Evolutionary conservation across 2,329 filamentous ascomycete species (phyloP).

Genomic region (Colletotrichum aenigma): DNA sequence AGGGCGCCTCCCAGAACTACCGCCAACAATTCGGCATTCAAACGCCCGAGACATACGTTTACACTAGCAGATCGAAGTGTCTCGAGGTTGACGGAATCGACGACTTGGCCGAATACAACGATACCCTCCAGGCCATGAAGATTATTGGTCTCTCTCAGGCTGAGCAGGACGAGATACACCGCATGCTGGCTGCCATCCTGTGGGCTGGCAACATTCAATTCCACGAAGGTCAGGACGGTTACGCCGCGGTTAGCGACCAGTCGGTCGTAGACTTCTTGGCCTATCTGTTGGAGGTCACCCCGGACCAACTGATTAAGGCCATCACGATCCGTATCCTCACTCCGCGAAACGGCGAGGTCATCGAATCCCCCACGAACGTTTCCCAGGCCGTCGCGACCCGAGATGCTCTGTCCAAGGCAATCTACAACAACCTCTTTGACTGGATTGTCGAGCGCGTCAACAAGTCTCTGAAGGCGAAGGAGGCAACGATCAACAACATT

Average conservation of each 20-base stretch:
- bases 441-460: conserved; percentile 97
- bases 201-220: conserved; percentile 97
- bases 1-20: conserved; percentile 87
- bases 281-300: conserved; percentile 88
- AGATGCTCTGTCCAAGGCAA: conserved; percentile 91
- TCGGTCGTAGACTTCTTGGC: conserved; percentile 95
- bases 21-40: conserved; percentile 89
- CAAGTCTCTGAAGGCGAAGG: conserved; percentile 80
- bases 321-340: conserved; percentile 88
- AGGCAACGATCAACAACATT: conserved; percentile 80
- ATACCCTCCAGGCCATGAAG: conserved; percentile 93
- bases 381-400: conserved; percentile 86
- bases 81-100: conserved; percentile 94
- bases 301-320: conserved; percentile 80
- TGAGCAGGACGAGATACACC: conserved; percentile 96
- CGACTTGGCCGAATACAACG: conserved; percentile 84
- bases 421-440: conserved; percentile 97
- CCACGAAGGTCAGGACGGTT: conserved; percentile 84
- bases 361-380: conserved; percentile 81
- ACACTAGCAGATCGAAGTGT: conserved; percentile 94
- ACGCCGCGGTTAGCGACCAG: conserved; percentile 84
- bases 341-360: conserved; percentile 68
- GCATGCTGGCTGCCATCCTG: conserved; percentile 87
- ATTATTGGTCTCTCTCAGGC: conserved; percentile 86
- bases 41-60: conserved; percentile 88